Conservation (phyloP, 257 asterid genomes). For the Pogostemon cablin region DNA sequence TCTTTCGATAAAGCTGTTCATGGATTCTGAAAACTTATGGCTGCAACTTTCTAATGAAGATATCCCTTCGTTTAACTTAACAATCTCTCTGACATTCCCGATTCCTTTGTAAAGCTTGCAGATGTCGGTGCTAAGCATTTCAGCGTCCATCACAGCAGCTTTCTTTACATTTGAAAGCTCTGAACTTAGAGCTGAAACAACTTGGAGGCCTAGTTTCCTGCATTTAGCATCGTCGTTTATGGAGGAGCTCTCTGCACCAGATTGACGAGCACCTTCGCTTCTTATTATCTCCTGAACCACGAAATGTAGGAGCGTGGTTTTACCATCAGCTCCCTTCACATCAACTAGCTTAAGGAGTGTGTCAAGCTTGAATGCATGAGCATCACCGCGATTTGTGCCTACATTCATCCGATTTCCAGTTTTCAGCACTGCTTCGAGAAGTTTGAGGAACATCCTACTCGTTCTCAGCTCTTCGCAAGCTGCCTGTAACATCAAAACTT, state of each 20-base stretch:
- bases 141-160: slow-evolving; percentile 96
- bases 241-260: slow-evolving; percentile 42
- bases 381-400: slow-evolving; percentile 95
- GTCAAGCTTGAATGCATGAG: slow-evolving; percentile 96
- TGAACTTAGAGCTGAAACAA: slow-evolving; percentile 69
- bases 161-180: slow-evolving; percentile 86
- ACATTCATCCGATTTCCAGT: slow-evolving; percentile 98
- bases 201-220: slow-evolving; percentile 81
- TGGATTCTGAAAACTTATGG: slow-evolving; percentile 49
- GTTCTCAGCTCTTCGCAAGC: slow-evolving; percentile 91
- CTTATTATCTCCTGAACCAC: slow-evolving; percentile 90
- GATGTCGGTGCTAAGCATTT: slow-evolving; percentile 72
- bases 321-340: slow-evolving; percentile 94
- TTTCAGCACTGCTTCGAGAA: slow-evolving; percentile 93
- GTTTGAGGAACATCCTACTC: slow-evolving; percentile 88
- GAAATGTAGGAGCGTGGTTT: slow-evolving; percentile 91
- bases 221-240: slow-evolving; percentile 61
- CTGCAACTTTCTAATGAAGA: slow-evolving; percentile 34
- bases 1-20: slow-evolving; percentile 53
- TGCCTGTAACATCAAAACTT: slow-evolving; percentile 51
- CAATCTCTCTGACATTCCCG: slow-evolving; percentile 51
- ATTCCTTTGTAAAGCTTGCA: slow-evolving; percentile 76
- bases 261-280: slow-evolving; percentile 81
- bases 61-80: slow-evolving; percentile 38
- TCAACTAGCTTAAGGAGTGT: slow-evolving; percentile 93